Percentiles rank a stretch among this genome's conserved stretches.
phyloP scores from a whole-genome alignment of 768 basidiomycete species.

The Lyophyllum semitale region DNA sequence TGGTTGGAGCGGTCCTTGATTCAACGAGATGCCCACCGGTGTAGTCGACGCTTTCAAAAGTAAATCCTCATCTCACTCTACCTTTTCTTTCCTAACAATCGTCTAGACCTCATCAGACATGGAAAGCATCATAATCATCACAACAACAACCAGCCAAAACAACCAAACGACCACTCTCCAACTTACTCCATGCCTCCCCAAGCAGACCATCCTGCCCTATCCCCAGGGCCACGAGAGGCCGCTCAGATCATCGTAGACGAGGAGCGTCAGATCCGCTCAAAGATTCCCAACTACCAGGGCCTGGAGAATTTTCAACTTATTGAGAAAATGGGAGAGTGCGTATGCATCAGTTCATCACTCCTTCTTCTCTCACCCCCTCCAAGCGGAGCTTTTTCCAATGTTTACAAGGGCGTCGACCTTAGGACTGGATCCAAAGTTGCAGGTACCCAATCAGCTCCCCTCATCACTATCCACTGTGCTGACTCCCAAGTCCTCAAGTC shows the following conservation, averaged over 20 bases:
- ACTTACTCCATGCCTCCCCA: conserved; percentile 29
- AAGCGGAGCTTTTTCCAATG: conserved; percentile 97
- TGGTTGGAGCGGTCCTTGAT: conserved; percentile 1
- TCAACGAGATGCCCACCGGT: conserved; percentile 53
- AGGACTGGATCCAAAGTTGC: conserved; percentile 79
- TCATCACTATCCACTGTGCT: conserved; percentile 13
- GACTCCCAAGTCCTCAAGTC: conserved; percentile 49
- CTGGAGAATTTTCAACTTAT: conserved; percentile 77
- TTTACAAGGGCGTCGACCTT: conserved; percentile 88
- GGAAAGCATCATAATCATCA: conserved; percentile 65
- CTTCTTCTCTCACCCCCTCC: conserved; percentile 19
- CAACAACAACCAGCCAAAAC: conserved; percentile 28
- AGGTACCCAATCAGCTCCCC: conserved; percentile 46
- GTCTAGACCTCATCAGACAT: conserved; percentile 78
- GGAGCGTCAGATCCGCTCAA: conserved; percentile 69
- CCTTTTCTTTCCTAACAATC: conserved; percentile 16
- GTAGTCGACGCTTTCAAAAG: conserved; percentile 92
- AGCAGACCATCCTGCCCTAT: conserved; percentile 20
- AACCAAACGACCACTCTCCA: conserved; percentile 23
- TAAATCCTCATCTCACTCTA: conserved; percentile 33
- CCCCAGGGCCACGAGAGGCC: conserved; percentile 37
- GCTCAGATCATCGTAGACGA: conserved; percentile 76
- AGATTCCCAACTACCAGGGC: conserved; percentile 86
- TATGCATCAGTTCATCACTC: conserved; percentile 25
- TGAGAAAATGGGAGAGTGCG: conserved; percentile 94